Conservation (phyloP, 306 rosid species). For the Inga oerstediana region DNA sequence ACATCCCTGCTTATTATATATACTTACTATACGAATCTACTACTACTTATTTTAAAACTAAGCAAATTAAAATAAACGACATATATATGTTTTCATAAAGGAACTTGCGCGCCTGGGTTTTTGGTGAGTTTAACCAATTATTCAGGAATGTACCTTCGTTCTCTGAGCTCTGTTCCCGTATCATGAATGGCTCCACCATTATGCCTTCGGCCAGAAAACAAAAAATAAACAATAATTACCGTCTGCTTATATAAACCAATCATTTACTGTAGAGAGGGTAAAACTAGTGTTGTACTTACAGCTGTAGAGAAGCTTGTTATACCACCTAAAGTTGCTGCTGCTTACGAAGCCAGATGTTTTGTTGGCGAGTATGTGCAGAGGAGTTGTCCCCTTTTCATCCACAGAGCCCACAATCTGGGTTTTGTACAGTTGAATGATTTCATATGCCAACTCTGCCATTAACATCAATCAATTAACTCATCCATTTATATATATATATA, state of each 20-base stretch:
- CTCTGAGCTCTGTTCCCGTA: background rate
- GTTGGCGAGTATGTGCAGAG: background rate
- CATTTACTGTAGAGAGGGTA: background rate
- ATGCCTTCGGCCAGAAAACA: background rate
- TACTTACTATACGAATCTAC: too few species aligned
- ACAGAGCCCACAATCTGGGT: background rate
- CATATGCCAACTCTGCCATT: conserved; percentile 1
- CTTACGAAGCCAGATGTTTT: background rate
- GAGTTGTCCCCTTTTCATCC: background rate
- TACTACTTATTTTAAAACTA: too few species aligned
- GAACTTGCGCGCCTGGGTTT: background rate
- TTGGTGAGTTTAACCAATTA: background rate
- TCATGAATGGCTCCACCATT: background rate
- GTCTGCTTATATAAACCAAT: too few species aligned
- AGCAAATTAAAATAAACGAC: too few species aligned
- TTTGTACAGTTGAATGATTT: background rate
- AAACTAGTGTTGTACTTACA: background rate
- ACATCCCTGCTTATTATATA: too few species aligned
- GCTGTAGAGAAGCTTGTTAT: background rate
- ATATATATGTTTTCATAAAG: background rate
- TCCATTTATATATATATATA: too few species aligned
- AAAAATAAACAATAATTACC: background rate
- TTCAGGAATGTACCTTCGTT: background rate
- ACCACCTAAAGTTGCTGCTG: conserved; percentile 11
- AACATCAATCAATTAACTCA: background rate